Percentiles rank a stretch among this genome's conserved stretches.
Evolutionary conservation across 179 eudicot genomes (phyloP).

Genomic region (Beta macrorhiza): DNA sequence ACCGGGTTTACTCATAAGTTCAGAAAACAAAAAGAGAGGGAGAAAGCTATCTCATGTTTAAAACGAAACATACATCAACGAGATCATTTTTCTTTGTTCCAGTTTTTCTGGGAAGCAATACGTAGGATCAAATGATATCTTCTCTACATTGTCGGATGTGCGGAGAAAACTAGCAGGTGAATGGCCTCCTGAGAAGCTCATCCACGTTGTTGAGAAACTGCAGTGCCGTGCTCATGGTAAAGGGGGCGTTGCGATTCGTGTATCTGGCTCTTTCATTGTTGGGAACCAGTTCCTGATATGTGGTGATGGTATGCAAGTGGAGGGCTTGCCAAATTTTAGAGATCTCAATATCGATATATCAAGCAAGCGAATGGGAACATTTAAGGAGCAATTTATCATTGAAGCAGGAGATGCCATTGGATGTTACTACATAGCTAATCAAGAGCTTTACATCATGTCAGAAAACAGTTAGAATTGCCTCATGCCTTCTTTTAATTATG

Average conservation of each 20-base stretch:
- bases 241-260: constrained; percentile 85
- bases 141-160: constrained; percentile 50
- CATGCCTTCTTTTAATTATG: neutral
- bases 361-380: constrained; percentile 69
- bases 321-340: constrained; percentile 81
- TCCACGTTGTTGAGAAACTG: constrained; percentile 86
- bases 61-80: neutral
- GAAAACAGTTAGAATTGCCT: constrained; percentile 13
- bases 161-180: constrained; percentile 77
- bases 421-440: constrained; percentile 56
- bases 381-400: constrained; percentile 79
- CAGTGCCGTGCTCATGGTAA: constrained; percentile 79
- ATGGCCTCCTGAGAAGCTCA: constrained; percentile 88
- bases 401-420: constrained; percentile 72
- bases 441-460: constrained; percentile 80
- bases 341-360: constrained; percentile 71
- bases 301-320: constrained; percentile 90
- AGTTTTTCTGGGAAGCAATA: constrained; percentile 74
- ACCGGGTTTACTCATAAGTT: no score
- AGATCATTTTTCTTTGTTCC: constrained; percentile 16
- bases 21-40: neutral
- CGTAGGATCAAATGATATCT: constrained; percentile 55
- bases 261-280: constrained; percentile 73
- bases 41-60: neutral
- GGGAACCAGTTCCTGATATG: constrained; percentile 89